Evolutionary conservation across 1,139 yeast genomes (phyloP).

Genomic region (Meyerozyma athensensis): DNA sequence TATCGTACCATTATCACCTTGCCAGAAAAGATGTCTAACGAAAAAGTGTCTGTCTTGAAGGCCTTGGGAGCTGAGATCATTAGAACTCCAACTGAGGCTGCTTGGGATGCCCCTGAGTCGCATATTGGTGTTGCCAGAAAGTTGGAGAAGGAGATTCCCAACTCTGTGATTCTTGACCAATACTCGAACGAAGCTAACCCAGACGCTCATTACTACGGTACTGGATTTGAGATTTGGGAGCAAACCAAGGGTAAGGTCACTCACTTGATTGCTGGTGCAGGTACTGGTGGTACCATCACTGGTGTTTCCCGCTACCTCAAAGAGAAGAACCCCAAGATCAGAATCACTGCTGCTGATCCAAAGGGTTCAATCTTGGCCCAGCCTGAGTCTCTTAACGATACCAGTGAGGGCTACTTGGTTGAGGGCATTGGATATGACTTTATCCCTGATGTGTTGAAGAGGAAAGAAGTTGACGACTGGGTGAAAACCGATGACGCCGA

Average conservation of each 20-base stretch:
- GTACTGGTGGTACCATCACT: slow-evolving; percentile 81
- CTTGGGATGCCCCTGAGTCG: slow-evolving; percentile 90
- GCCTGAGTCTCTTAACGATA: slow-evolving; percentile 68
- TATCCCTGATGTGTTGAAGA: slow-evolving; percentile 74
- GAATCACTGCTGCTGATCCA: slow-evolving; percentile 81
- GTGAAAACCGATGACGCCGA: slow-evolving; percentile 83
- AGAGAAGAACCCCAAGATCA: slow-evolving; percentile 59
- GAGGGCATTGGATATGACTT: slow-evolving; percentile 94
- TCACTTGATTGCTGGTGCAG: slow-evolving; percentile 85
- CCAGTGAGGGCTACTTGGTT: slow-evolving; percentile 64
- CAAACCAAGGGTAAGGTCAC: slow-evolving; percentile 71
- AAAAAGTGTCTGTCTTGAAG: slow-evolving; percentile 81
- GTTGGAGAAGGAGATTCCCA: slow-evolving; percentile 79
- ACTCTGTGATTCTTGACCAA: slow-evolving; percentile 82
- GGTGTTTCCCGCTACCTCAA: slow-evolving; percentile 78
- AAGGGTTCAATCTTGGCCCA: slow-evolving; percentile 80
- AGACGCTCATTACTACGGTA: slow-evolving; percentile 77
- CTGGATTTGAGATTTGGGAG: slow-evolving; percentile 83
- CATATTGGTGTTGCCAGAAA: slow-evolving; percentile 86
- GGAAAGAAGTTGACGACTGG: slow-evolving; percentile 71
- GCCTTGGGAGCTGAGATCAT: slow-evolving; percentile 90
- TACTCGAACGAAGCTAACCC: slow-evolving; percentile 79
- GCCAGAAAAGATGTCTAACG: slow-evolving; percentile 92
- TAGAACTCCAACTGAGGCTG: slow-evolving; percentile 90
- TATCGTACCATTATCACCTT: slow-evolving; percentile 84